Base-by-base conservation (phyloP, 2,329 filamentous ascomycete species). In the Fusarium haematococcum region DNA sequence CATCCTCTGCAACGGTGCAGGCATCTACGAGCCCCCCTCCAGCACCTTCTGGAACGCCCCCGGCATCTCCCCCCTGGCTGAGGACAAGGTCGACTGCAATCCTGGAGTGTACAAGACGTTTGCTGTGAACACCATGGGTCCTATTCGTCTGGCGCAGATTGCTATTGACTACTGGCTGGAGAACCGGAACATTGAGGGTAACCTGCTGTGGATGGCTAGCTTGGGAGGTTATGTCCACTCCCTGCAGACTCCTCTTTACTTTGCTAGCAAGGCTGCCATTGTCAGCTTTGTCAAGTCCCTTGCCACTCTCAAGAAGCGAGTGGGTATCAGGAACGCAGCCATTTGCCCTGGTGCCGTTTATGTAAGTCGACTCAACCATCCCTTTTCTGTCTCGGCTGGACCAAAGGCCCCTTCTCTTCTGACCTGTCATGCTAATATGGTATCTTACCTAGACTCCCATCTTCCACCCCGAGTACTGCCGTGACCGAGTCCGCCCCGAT, bases 1-100 rank as follows among this genome's bases (percentile, higher is more conserved):
- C 73, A 89, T 92, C 45, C 80, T 92, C 1, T 83, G 91, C 14
- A 92, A 92, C 75, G 88, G 88, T 62, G 90, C 92, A 4, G 91
- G 91, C 0, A 81, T 92, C 13, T 81, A 78, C 16, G 80, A 82
- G 61, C 77, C 80, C 3, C 77, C 77, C 3, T 73, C 57, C 3
- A 76, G 68, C 9, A 63, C 70, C 9, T 81, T 82, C 60, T 81
- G 79, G 79, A 67, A 77, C 25, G 66, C 76, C 0, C 80, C 78
- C 0, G 79, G 79, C 5, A 70, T 79, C 8, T 75, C 71, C 0
- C 52, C 75, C 0, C 54, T 74, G 1, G 41, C 79, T 0, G n/a
- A 73, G 41, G 78, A 81, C 11, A 52, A 41, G 2, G 61, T 61
- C 0, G 76, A 81, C 32, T 69, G 71, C 9, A 27, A 50, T 1